Evolutionary conservation across 495 filamentous ascomycete species (phyloP).

Genomic region (Sabuloglossum arenarium): DNA sequence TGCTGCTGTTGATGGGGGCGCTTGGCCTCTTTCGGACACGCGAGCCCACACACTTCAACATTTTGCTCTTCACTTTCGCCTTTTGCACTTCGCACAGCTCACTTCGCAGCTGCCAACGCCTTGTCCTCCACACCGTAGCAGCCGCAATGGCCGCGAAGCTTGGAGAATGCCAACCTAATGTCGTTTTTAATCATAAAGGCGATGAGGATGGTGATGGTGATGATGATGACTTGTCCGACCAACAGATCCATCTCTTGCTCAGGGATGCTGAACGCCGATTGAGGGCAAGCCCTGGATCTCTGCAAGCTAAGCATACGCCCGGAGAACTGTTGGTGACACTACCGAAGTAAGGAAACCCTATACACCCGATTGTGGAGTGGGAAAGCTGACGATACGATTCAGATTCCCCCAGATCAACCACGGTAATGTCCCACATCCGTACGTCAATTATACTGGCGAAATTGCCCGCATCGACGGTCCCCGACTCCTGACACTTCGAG

Average conservation of each 20-base stretch:
- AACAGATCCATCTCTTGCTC: constrained; percentile 40
- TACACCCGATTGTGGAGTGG: not conserved
- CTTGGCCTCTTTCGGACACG: not conserved
- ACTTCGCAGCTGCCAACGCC: not conserved
- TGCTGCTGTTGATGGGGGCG: constrained; percentile 1
- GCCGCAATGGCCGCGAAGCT: not conserved
- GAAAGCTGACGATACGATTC: constrained; percentile 2
- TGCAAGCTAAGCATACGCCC: not conserved
- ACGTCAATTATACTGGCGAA: constrained; percentile 24
- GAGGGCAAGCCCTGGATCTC: constrained; percentile 6
- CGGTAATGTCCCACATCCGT: constrained; percentile 19
- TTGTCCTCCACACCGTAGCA: not conserved
- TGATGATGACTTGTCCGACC: constrained; percentile 34
- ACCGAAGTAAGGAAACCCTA: not conserved
- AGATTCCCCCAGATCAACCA: constrained; percentile 6
- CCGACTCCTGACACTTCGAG: constrained; percentile 21
- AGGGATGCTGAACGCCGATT: constrained; percentile 41
- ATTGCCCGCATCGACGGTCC: constrained; percentile 26
- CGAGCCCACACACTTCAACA: not conserved
- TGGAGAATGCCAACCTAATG: not conserved
- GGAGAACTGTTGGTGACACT: not conserved
- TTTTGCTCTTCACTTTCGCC: too few species aligned
- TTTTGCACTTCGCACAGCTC: not conserved
- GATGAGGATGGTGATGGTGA: constrained; percentile 5
- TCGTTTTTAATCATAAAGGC: too few species aligned